phyloP scores from a whole-genome alignment of 306 rosid genomes.

The Rosa chinensis region DNA sequence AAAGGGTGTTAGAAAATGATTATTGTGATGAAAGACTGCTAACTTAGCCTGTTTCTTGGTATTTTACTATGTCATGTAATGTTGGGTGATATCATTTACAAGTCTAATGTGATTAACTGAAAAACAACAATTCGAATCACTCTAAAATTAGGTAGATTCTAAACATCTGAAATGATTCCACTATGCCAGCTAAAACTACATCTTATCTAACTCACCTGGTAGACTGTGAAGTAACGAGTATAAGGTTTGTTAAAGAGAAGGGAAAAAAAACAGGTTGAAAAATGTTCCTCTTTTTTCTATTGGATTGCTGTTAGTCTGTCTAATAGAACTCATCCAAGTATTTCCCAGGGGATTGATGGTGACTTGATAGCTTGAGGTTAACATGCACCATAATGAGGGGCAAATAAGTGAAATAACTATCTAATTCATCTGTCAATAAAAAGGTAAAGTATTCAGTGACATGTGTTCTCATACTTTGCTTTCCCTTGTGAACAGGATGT shows the following conservation, averaged over 20 bases:
- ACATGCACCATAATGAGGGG: not conserved
- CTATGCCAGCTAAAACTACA: not conserved
- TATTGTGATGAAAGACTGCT: not conserved
- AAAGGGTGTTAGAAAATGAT: not conserved
- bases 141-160: not conserved
- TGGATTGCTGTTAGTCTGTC: not conserved
- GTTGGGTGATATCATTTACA: not conserved
- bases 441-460: not conserved
- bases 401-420: not conserved
- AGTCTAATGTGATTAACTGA: not conserved
- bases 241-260: not conserved
- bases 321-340: not conserved
- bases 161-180: not conserved
- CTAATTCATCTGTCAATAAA: not conserved
- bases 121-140: not conserved
- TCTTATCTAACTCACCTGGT: not conserved
- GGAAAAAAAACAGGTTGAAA: not conserved
- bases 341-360: not conserved
- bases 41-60: not conserved
- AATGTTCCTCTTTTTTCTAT: not conserved
- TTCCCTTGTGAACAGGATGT: constrained; percentile 69
- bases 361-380: not conserved
- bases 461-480: constrained; percentile 21
- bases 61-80: not conserved
- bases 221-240: not conserved